phyloP scores from a whole-genome alignment of 1,284 basidiomycete genomes.

The Exobasidium cylindrosporum region DNA sequence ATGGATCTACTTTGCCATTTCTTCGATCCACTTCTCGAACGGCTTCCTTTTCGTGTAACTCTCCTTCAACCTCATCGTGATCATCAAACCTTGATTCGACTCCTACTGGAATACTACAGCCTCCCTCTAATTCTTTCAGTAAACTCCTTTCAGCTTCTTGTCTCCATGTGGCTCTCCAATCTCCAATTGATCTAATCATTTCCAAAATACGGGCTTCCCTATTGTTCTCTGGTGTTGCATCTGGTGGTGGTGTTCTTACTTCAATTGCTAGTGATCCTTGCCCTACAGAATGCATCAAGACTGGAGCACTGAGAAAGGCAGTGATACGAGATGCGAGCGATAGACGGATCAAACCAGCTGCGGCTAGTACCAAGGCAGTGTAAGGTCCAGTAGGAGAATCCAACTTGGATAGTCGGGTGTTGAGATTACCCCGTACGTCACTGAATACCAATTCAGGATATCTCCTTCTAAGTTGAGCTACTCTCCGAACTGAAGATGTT shows the following conservation, averaged over 20 bases:
- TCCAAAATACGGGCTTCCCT: conserved; percentile 43
- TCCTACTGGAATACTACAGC: conserved; percentile 96
- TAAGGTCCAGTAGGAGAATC: conserved; percentile 81
- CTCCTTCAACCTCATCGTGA: conserved; percentile 41
- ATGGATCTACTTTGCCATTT: conserved; percentile 19
- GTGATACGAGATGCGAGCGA: conserved; percentile 73
- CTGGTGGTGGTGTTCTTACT: conserved; percentile 63
- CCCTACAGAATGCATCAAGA: conserved; percentile 82
- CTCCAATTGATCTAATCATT: conserved; percentile 44
- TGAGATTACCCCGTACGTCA: conserved; percentile 65
- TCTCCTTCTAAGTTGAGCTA: conserved; percentile 80
- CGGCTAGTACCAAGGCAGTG: conserved; percentile 86
- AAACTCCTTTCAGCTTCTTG: conserved; percentile 70
- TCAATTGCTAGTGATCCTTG: conserved; percentile 91
- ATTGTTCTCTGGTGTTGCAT: conserved; percentile 31
- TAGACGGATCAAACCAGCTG: conserved; percentile 84
- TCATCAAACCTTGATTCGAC: conserved; percentile 62
- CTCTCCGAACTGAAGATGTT: conserved; percentile 86
- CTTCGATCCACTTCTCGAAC: conserved; percentile 29
- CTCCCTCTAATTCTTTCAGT: conserved; percentile 84
- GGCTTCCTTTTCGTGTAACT: conserved; percentile 31
- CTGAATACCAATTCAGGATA: conserved; percentile 79
- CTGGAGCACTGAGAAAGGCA: conserved; percentile 68
- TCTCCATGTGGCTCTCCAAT: conserved; percentile 49
- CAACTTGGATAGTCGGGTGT: conserved; percentile 83